These are phyloP conservation scores for Didymella arachidicola DNA, from an alignment of 2,329 filamentous ascomycete species.

Conservation along the genomic window DNA sequence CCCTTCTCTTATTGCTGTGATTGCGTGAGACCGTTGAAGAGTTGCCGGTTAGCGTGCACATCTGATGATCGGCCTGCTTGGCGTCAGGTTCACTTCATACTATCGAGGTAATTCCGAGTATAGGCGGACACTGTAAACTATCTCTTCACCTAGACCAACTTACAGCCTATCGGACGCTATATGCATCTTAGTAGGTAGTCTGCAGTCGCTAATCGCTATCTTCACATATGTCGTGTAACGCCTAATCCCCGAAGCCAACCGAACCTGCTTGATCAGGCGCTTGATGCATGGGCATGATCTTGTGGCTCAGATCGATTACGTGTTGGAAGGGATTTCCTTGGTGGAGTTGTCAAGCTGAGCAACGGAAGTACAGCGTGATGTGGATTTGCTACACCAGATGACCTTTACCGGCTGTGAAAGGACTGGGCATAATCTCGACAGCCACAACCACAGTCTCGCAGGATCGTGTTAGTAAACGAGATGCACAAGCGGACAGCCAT, in stretches of 20 bases:
- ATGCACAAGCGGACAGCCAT: not conserved
- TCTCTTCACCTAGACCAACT: not conserved
- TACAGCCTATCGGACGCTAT: not conserved
- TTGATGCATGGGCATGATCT: not conserved
- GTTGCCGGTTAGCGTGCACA: not conserved
- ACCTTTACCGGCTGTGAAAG: not conserved
- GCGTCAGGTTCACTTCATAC: not conserved
- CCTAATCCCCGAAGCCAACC: not conserved
- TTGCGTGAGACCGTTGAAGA: not conserved
- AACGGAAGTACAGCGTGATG: not conserved
- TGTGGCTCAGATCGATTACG: not conserved
- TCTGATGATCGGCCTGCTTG: not conserved
- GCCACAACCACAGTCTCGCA: not conserved
- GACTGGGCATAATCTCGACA: not conserved
- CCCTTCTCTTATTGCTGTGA: not conserved
- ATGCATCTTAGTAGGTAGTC: not conserved
- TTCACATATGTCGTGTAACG: not conserved
- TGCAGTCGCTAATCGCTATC: not conserved
- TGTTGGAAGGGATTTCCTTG: not conserved
- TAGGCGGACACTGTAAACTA: not conserved
- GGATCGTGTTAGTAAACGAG: not conserved
- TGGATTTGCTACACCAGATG: too few species aligned
- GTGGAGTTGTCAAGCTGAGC: constrained; percentile 1
- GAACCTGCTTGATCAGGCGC: not conserved
- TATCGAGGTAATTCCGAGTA: not conserved